phyloP scores from a whole-genome alignment of 495 filamentous ascomycete species.

The Neurospora sp. region DNA sequence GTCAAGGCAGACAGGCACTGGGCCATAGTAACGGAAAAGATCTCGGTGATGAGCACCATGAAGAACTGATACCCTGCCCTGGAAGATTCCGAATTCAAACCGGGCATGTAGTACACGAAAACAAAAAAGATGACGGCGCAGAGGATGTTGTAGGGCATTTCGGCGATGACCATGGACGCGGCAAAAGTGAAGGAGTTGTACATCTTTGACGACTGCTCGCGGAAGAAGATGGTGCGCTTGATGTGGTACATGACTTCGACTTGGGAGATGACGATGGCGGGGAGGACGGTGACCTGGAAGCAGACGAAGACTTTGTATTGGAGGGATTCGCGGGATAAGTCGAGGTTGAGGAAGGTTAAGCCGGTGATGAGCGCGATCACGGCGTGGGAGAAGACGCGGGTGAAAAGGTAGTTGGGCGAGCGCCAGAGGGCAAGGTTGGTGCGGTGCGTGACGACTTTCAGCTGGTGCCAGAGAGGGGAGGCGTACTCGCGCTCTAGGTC shows the following conservation, averaged over 20 bases:
- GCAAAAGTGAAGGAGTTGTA: constrained; percentile 67
- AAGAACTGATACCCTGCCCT: constrained; percentile 76
- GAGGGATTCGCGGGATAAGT: constrained; percentile 54
- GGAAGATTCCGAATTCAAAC: constrained; percentile 40
- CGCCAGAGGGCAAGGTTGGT: constrained; percentile 63
- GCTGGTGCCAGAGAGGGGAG: constrained; percentile 61
- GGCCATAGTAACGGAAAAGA: constrained; percentile 65
- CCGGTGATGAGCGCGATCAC: constrained; percentile 65
- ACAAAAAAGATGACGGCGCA: constrained; percentile 68
- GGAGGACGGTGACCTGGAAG: constrained; percentile 71
- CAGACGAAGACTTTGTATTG: constrained; percentile 77
- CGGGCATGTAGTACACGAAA: constrained; percentile 65
- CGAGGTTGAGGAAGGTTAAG: constrained; percentile 59
- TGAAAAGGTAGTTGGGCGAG: constrained; percentile 66
- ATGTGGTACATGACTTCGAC: constrained; percentile 70
- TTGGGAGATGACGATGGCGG: constrained; percentile 65
- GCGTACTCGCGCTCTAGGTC: constrained; percentile 58
- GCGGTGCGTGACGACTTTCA: constrained; percentile 53
- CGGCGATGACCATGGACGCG: constrained; percentile 58
- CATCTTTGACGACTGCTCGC: constrained; percentile 67
- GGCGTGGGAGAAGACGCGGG: constrained; percentile 66
- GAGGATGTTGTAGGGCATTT: constrained; percentile 65
- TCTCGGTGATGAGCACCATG: constrained; percentile 66
- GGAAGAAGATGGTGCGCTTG: constrained; percentile 66
- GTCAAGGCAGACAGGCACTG: constrained; percentile 61